Conservation (phyloP, 2,329 filamentous ascomycete species). For the Fusarium sp. region DNA sequence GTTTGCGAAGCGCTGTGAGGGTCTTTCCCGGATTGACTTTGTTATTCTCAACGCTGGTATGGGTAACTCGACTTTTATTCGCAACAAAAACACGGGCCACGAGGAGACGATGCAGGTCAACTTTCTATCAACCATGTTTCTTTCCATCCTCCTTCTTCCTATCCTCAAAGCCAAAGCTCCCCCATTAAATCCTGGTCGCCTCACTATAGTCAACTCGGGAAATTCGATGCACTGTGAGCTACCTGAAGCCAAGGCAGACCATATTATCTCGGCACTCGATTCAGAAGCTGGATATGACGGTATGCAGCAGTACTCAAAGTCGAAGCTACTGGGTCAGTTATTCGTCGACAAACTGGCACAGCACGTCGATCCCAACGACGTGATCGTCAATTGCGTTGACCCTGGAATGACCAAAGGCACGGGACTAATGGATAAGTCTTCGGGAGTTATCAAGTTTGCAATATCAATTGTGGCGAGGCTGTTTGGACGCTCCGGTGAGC, state of each 20-base stretch:
- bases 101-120: constrained; percentile 13
- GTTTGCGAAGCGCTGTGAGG: neutral
- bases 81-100: neutral
- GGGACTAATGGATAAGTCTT: neutral
- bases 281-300: neutral
- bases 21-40: neutral
- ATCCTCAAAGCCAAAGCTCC: neutral
- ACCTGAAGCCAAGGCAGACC: neutral
- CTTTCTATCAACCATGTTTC: constrained; percentile 9
- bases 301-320: neutral
- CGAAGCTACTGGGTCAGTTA: neutral
- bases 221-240: neutral
- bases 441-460: neutral
- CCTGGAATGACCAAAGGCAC: constrained; percentile 14
- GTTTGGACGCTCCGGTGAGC: neutral
- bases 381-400: constrained; percentile 11
- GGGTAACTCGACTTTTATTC: neutral
- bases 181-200: neutral
- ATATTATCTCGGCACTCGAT: neutral
- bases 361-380: neutral
- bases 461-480: neutral
- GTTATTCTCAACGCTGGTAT: constrained; percentile 13
- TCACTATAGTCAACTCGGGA: constrained; percentile 6
- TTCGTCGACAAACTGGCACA: constrained; percentile 13
- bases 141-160: neutral